Base-by-base conservation (phyloP, 2,329 filamentous ascomycete species). In the Colletotrichum sp. region DNA sequence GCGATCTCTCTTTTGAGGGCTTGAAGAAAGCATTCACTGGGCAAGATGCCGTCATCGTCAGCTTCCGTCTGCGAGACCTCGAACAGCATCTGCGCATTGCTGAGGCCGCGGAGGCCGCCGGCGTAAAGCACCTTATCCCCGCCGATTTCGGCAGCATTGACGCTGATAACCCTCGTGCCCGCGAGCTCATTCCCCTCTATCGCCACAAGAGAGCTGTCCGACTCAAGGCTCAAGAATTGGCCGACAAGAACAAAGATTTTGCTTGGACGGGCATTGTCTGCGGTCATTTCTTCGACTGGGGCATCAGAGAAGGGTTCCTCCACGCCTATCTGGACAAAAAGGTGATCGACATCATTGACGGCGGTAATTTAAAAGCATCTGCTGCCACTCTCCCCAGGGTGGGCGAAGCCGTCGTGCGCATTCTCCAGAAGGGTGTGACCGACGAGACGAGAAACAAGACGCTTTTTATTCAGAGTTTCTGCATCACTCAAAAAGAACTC, bases 241-340 rank as follows among this genome's bases (percentile, higher is more conserved):
- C 82, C 0, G 79, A 77, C 4, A 39, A 77, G 43, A 64, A 78
- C 32, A 52, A 71, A 12, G 74, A 75, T 2, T 86, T 86, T 72
- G 77, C 79, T 3, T 86, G 83, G 82, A 86, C 85, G 8, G 83
- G 83, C 59, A 75, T 86, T 64, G 84, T 86, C 12, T 81, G 80
- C 32, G 85, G 85, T 2, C 84, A 86, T 74, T 86, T 86, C 74
- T 86, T 86, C 79, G 85, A 86, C 79, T 86, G 85, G 85, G 85
- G 85, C 6, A 72, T 86, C 65, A 75, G 76, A 52, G 79, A 82
- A 39, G 80, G 80, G 36, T 86, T 86, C 64, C 67, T 86, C 70
- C 84, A 85, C 78, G 83, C 83, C 67, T 77, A 84, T 72, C 77
- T 85, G 16, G 74, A 78, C 65, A 74, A 71, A 7, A 79, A 75